Percentiles rank a stretch among this genome's conserved stretches.
phyloP scores from a whole-genome alignment of 2,329 filamentous ascomycete species.

The Paecilomyces sp. region DNA sequence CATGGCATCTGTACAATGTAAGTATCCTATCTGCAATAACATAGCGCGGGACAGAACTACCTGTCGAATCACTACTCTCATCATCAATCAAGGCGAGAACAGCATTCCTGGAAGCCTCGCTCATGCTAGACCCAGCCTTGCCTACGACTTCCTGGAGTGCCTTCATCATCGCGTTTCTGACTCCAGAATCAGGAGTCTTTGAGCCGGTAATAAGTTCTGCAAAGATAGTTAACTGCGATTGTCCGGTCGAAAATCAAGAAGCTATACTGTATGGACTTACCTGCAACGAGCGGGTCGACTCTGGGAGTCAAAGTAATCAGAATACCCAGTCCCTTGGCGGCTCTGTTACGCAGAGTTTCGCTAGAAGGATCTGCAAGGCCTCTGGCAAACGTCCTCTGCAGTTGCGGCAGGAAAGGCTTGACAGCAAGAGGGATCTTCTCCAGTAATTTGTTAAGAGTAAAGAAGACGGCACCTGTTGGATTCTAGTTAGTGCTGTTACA shows the following conservation, averaged over 20 bases:
- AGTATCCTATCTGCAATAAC: background rate
- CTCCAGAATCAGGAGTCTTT: slow-evolving; percentile 78
- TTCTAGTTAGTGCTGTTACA: slow-evolving; percentile 12
- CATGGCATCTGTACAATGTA: slow-evolving; percentile 50
- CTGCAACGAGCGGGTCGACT: slow-evolving; percentile 82
- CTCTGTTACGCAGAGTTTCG: slow-evolving; percentile 76
- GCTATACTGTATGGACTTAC: slow-evolving; percentile 17
- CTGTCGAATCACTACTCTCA: slow-evolving; percentile 67
- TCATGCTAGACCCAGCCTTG: slow-evolving; percentile 93
- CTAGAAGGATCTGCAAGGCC: slow-evolving; percentile 89
- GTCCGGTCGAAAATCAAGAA: background rate
- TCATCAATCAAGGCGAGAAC: slow-evolving; percentile 84
- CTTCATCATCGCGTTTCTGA: slow-evolving; percentile 93
- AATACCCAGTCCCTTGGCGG: slow-evolving; percentile 89
- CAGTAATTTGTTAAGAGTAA: slow-evolving; percentile 88
- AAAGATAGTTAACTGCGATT: slow-evolving; percentile 3
- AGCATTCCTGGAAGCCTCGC: slow-evolving; percentile 76
- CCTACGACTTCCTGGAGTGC: slow-evolving; percentile 93
- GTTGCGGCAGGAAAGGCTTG: slow-evolving; percentile 92
- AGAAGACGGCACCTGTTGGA: slow-evolving; percentile 70
- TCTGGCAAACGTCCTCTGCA: slow-evolving; percentile 95
- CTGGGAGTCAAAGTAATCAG: slow-evolving; percentile 92
- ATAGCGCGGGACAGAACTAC: slow-evolving; percentile 27
- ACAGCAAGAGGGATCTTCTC: slow-evolving; percentile 95
- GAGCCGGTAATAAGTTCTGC: slow-evolving; percentile 89